phyloP scores from a whole-genome alignment of 148 eudicot species.

The Heliamphora exappendiculata region DNA sequence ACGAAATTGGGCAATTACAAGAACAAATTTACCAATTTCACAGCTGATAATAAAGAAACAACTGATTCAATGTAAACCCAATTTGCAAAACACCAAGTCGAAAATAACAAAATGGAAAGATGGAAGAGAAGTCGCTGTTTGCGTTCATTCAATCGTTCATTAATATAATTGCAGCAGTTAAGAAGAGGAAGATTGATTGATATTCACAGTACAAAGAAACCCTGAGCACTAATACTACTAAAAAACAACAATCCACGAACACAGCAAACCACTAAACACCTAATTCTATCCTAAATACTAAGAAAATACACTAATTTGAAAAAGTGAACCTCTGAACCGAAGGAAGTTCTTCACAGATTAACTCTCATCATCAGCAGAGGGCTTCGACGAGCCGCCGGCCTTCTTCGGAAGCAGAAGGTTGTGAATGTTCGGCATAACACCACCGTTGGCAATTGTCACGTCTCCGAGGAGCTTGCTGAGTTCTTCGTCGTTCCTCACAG shows the following conservation, averaged over 20 bases:
- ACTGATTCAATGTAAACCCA: no score
- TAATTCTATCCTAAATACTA: neutral
- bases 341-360: neutral
- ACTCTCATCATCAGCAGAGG: conserved; percentile 9
- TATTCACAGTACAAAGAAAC: conserved; percentile 3
- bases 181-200: neutral
- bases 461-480: conserved; percentile 7
- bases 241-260: neutral
- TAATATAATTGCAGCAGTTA: neutral
- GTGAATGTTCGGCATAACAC: conserved; percentile 9
- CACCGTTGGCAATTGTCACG: neutral
- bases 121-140: no score
- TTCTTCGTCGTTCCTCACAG: neutral
- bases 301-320: neutral
- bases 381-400: neutral
- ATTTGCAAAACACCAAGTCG: no score
- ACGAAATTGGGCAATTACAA: no score
- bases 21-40: no score
- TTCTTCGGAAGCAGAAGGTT: conserved; percentile 5
- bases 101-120: no score
- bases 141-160: neutral
- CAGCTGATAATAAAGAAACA: no score
- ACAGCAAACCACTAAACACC: neutral
- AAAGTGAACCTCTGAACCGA: neutral
- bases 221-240: no score